Percentiles rank a stretch among this genome's conserved stretches.
Conservation (phyloP, 1,139 yeast genomes). For the Wickerhamomyces sp. region DNA sequence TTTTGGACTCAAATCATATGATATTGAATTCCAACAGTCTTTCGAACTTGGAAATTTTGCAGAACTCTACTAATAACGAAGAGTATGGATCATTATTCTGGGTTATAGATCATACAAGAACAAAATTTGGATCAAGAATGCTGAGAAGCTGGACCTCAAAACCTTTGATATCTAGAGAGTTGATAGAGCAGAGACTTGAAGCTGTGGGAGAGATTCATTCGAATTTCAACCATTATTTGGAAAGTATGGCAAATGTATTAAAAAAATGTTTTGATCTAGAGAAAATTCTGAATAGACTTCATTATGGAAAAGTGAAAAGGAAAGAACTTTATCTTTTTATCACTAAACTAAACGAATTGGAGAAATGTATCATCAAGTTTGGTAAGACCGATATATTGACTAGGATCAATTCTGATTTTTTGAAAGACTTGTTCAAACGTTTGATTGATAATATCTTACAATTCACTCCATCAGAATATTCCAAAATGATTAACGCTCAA, state of each 20-base stretch:
- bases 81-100: conserved; percentile 69
- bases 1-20: conserved; percentile 55
- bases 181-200: conserved; percentile 55
- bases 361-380: conserved; percentile 28
- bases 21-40: conserved; percentile 64
- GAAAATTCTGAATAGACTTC: conserved; percentile 58
- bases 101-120: conserved; percentile 75
- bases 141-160: conserved; percentile 68
- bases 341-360: conserved; percentile 39
- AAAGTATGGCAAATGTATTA: conserved; percentile 44
- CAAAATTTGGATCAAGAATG: conserved; percentile 68
- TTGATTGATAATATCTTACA: conserved; percentile 21
- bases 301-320: conserved; percentile 61
- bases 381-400: conserved; percentile 22
- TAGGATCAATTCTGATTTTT: conserved; percentile 24
- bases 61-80: conserved; percentile 52
- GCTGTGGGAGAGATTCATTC: conserved; percentile 61
- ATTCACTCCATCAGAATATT: conserved; percentile 27
- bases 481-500: conserved; percentile 51
- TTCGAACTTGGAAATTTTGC: conserved; percentile 68
- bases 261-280: conserved; percentile 61
- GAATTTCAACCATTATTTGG: conserved; percentile 46
- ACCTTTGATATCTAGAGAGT: conserved; percentile 55
- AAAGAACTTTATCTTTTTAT: conserved; percentile 63
- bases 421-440: conserved; percentile 29